phyloP scores from a whole-genome alignment of 2,329 filamentous ascomycete genomes.

The Colletotrichum sp. region DNA sequence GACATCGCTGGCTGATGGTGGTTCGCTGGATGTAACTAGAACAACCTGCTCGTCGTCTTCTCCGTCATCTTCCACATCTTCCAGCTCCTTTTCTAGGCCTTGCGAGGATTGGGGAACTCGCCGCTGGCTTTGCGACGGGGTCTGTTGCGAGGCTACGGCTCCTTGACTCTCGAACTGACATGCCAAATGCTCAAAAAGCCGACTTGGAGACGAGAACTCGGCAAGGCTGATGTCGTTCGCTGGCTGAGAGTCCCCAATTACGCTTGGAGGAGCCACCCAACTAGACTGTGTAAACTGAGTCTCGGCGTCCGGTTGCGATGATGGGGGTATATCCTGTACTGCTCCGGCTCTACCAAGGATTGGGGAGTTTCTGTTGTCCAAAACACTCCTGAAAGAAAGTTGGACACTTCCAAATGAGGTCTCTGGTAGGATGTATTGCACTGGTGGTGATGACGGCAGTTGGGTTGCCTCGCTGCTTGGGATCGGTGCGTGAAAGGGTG shows the following conservation, averaged over 20 bases:
- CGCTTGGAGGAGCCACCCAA: slow-evolving; percentile 51
- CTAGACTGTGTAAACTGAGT: slow-evolving; percentile 26
- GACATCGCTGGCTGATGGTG: slow-evolving; percentile 21
- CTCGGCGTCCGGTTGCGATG: background rate
- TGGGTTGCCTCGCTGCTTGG: background rate
- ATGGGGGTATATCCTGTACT: background rate
- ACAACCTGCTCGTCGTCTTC: slow-evolving; percentile 24
- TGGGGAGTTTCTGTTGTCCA: slow-evolving; percentile 47
- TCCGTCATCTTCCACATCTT: background rate
- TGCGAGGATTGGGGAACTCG: background rate
- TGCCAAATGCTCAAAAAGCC: slow-evolving; percentile 50
- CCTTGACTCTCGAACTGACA: slow-evolving; percentile 1
- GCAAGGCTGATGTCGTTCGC: slow-evolving; percentile 34
- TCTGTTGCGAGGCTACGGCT: background rate
- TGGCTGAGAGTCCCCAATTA: slow-evolving; percentile 61
- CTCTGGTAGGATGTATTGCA: background rate
- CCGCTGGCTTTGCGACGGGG: background rate
- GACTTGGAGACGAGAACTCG: slow-evolving; percentile 52
- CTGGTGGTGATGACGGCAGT: slow-evolving; percentile 2
- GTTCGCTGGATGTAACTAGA: slow-evolving; percentile 39
- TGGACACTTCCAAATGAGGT: slow-evolving; percentile 31
- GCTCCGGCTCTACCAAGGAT: slow-evolving; percentile 16
- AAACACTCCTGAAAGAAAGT: slow-evolving; percentile 49
- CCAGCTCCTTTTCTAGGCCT: background rate
- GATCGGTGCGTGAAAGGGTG: slow-evolving; percentile 8